Base-by-base conservation (phyloP, 2,329 filamentous ascomycete species). In the Colletotrichum melonis region DNA sequence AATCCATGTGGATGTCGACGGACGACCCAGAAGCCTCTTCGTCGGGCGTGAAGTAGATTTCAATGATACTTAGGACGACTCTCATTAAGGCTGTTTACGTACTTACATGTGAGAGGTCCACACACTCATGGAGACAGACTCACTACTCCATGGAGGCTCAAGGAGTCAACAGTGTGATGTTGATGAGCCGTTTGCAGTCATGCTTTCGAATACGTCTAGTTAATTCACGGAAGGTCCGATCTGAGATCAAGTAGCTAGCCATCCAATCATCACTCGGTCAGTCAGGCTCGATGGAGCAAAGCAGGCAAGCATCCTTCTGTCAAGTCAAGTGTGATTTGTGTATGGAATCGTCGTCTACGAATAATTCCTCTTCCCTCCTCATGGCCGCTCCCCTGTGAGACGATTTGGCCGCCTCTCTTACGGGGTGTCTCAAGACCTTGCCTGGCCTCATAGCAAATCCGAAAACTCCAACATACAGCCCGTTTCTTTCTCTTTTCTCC, bases 171-270 rank as follows among this genome's bases (percentile, higher is more conserved):
- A 16, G 14, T 42, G 38, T 42, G 38, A 19, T 7, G 6, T 42
- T 1, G 0, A 42, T 19, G 6, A 19, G 38, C 38, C 5, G 19
- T 6, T 16, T 42, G 38, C 16, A 42, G 38, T 42, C 38, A 7
- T 42, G 16, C 38, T 42, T 19, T 42, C 14, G 14, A 1, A 16
- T 6, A 42, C 14, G 14, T 8, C 38, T 42, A 19, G 16, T 3
- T 49, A 1, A 22, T n/a, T 85, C 38, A 80, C 81, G 55, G 72
- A 78, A 55, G 32, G 83, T 86, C 24, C 83, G 85, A 76, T 85
- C 85, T 76, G 84, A 84, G 75, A 84, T 85, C 74, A 85, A 83
- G 67, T 80, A 85, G 70, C 82, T 85, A 19, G 78, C 76, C 14
- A 78, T 32, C 3, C 71, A 24, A 62, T 14, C 11, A 56, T 57